Conservation (phyloP, 305 asterid species). For the Fraxinus platypoda region DNA sequence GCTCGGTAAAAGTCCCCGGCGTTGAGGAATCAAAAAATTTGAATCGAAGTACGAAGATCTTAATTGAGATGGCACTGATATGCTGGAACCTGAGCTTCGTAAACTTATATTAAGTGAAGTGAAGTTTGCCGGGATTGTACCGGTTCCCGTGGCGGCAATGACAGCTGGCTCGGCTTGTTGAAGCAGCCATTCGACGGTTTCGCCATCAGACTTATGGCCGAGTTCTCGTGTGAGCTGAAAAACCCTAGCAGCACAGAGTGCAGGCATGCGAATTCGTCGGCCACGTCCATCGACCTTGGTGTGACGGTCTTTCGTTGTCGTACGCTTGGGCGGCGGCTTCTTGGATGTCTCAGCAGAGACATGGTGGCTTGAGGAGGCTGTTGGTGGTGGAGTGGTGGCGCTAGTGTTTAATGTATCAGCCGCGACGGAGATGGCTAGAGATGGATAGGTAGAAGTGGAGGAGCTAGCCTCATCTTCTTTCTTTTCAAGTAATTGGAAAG, state of each 20-base stretch:
- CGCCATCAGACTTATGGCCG: conserved; percentile 87
- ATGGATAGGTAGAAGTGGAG: conserved; percentile 38
- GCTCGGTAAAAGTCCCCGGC: conserved; percentile 55
- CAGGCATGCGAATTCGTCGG: conserved; percentile 91
- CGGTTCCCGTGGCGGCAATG: conserved; percentile 91
- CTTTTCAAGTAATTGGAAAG: conserved; percentile 52
- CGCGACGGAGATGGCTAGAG: conserved; percentile 46
- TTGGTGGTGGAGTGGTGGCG: conserved; percentile 29
- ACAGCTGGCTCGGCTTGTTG: conserved; percentile 90
- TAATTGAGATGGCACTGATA: conserved; percentile 83
- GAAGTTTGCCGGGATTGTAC: conserved; percentile 91
- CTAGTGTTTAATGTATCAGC: conserved; percentile 32
- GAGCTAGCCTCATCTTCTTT: conserved; percentile 42
- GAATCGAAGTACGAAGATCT: conserved; percentile 67
- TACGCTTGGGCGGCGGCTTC: conserved; percentile 65
- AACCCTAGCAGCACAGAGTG: conserved; percentile 91
- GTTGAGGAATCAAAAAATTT: conserved; percentile 49
- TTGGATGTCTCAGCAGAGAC: conserved; percentile 46
- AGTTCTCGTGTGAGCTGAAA: conserved; percentile 80
- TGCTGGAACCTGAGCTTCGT: conserved; percentile 84
- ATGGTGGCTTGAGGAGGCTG: conserved; percentile 39
- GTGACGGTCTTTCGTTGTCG: conserved; percentile 79
- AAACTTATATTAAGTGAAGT: conserved; percentile 75
- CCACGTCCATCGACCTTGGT: conserved; percentile 89
- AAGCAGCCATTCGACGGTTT: conserved; percentile 78